Evolutionary conservation across 805 yeast genomes (phyloP).

Genomic region (Wickerhamomyces bovis): DNA sequence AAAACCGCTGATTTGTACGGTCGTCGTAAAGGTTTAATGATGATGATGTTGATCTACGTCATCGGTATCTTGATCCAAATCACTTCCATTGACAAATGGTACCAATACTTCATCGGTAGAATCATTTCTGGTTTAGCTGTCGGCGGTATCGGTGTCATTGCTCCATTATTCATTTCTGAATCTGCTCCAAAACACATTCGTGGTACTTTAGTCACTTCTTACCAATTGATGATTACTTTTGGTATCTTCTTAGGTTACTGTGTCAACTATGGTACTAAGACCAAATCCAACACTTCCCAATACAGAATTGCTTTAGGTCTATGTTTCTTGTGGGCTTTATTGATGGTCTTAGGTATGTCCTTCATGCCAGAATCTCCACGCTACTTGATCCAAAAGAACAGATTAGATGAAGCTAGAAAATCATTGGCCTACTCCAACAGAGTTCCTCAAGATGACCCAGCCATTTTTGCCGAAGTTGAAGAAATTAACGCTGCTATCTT

Average conservation of each 20-base stretch:
- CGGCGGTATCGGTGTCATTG: conserved; percentile 71
- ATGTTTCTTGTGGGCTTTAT: conserved; percentile 40
- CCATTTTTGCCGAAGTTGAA: conserved; percentile 51
- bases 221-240: conserved; percentile 62
- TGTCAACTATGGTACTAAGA: conserved; percentile 60
- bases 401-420: conserved; percentile 54
- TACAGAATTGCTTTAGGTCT: conserved; percentile 72
- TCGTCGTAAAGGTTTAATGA: conserved; percentile 57
- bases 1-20: conserved; percentile 59
- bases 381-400: conserved; percentile 49
- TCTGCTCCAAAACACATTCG: conserved; percentile 64
- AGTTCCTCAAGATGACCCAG: conserved; percentile 45
- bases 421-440: conserved; percentile 58
- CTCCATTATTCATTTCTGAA: conserved; percentile 69
- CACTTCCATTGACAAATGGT: conserved; percentile 49
- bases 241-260: conserved; percentile 78
- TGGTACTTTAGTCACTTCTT: conserved; percentile 66
- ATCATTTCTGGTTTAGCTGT: conserved; percentile 69
- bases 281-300: conserved; percentile 57
- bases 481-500: conserved; percentile 55
- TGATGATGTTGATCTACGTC: conserved; percentile 56
- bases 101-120: conserved; percentile 67
- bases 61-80: conserved; percentile 66
- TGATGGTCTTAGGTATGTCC: conserved; percentile 30
- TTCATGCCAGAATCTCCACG: conserved; percentile 74